Conservation (phyloP, 2,329 filamentous ascomycete genomes). For the Coleophoma crateriformis region DNA sequence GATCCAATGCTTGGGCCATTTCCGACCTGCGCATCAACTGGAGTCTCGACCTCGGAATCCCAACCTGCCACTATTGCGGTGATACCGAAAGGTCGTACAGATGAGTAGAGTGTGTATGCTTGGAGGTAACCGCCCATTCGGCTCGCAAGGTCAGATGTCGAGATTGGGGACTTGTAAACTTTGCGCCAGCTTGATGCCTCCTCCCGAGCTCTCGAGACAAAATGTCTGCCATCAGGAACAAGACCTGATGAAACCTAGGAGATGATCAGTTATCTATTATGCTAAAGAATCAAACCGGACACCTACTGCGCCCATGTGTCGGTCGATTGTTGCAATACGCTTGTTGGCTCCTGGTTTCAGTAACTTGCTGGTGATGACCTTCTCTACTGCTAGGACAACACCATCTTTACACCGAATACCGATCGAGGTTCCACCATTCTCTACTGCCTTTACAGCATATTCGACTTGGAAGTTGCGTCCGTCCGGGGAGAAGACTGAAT, state of each 20-base stretch:
- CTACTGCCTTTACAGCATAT: constrained; percentile 97
- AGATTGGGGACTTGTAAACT: constrained; percentile 92
- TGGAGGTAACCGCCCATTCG: constrained; percentile 96
- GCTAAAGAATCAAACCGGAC: background rate
- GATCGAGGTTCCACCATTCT: constrained; percentile 94
- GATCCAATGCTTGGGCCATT: constrained; percentile 71
- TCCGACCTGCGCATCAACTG: constrained; percentile 88
- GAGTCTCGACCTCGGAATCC: constrained; percentile 80
- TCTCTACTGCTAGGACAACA: constrained; percentile 92
- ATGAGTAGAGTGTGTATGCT: constrained; percentile 95
- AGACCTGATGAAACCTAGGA: constrained; percentile 91
- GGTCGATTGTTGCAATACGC: constrained; percentile 90
- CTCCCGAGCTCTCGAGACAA: constrained; percentile 88
- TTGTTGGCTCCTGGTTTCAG: constrained; percentile 95
- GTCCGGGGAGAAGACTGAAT: constrained; percentile 99
- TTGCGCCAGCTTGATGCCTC: constrained; percentile 88
- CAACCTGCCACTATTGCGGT: constrained; percentile 91
- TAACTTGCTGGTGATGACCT: constrained; percentile 92
- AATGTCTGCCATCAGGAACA: constrained; percentile 90
- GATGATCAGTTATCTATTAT: constrained; percentile 5
- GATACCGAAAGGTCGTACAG: constrained; percentile 93
- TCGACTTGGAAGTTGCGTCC: constrained; percentile 99
- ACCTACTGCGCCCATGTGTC: constrained; percentile 87
- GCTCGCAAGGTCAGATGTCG: constrained; percentile 79
- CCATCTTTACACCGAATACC: constrained; percentile 97